A percentile compares a stretch with the other conserved stretches of the same genome.
Conservation (phyloP, 108 stramenopile genomes). For the Nitzschia inconspicua region DNA sequence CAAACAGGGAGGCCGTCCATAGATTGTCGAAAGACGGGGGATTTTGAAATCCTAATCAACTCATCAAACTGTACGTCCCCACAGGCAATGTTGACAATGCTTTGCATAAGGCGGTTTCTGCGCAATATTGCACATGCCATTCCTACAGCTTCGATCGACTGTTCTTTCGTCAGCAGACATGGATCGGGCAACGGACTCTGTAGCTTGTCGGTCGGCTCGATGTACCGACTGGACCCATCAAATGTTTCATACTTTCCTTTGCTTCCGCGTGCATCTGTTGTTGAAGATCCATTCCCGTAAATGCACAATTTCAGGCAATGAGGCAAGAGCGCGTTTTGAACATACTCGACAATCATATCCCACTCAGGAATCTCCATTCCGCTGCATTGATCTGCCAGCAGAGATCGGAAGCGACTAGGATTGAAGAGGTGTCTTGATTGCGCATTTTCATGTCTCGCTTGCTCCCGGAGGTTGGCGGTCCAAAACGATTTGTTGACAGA, state of each 20-base stretch:
- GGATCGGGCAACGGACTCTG: conserved; percentile 75
- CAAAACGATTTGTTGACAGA: too few species aligned
- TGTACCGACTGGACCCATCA: conserved; percentile 35
- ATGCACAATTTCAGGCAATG: conserved; percentile 75
- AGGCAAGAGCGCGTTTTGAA: conserved; percentile 56
- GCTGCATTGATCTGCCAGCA: conserved; percentile 3
- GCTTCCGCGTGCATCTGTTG: conserved; percentile 41
- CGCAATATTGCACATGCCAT: conserved; percentile 65
- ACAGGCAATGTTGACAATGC: conserved; percentile 47
- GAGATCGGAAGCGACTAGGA: conserved; percentile 7
- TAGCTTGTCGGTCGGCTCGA: conserved; percentile 32
- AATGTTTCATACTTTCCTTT: conserved; percentile 46
- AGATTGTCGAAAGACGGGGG: conserved; percentile 34
- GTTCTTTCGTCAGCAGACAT: conserved; percentile 50
- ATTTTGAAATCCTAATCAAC: conserved; percentile 10
- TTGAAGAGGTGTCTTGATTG: too few species aligned
- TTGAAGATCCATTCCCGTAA: conserved; percentile 38
- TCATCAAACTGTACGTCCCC: conserved; percentile 16
- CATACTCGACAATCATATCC: conserved; percentile 34
- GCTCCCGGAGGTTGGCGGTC: conserved; percentile 15
- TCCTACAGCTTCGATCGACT: conserved; percentile 68
- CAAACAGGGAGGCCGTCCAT: conserved; percentile 71
- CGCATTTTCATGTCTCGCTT: conserved; percentile 9
- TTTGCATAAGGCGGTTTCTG: conserved; percentile 54
- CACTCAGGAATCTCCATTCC: conserved; percentile 14